phyloP scores from a whole-genome alignment of 495 filamentous ascomycete genomes.

The Bacidia gigantensis region DNA sequence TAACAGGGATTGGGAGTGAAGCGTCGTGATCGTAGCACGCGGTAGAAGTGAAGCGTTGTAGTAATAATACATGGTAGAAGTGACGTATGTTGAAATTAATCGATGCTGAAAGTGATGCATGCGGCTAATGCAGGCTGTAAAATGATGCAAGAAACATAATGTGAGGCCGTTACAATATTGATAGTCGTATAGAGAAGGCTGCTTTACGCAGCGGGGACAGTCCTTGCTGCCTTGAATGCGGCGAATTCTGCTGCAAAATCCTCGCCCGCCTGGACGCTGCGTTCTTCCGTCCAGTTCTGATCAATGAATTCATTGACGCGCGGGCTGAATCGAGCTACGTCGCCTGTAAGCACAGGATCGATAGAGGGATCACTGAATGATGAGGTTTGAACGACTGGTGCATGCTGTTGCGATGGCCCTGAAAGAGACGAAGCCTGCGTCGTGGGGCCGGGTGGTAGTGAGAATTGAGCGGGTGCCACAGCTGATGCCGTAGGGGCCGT shows the following conservation, averaged over 20 bases:
- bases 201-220: too few relatives aligned
- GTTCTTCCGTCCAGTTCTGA: not conserved
- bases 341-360: not conserved
- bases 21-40: not conserved
- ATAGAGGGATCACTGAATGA: not conserved
- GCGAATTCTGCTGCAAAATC: not conserved
- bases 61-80: not conserved
- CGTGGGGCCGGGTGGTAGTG: too few relatives aligned
- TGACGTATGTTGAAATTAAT: not conserved
- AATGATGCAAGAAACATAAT: too few relatives aligned
- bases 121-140: not conserved
- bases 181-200: too few relatives aligned
- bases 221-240: not conserved
- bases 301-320: not conserved
- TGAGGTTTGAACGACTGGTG: not conserved
- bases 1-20: not conserved
- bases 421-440: too few relatives aligned
- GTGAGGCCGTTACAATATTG: too few relatives aligned
- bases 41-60: not conserved
- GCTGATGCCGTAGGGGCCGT: too few relatives aligned
- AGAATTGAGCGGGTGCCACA: too few relatives aligned
- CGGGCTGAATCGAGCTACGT: not conserved
- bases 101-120: not conserved
- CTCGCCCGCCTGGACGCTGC: not conserved
- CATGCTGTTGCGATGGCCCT: not conserved